Conservation (phyloP, 805 yeast species). For the Sugiyamaella americana region DNA sequence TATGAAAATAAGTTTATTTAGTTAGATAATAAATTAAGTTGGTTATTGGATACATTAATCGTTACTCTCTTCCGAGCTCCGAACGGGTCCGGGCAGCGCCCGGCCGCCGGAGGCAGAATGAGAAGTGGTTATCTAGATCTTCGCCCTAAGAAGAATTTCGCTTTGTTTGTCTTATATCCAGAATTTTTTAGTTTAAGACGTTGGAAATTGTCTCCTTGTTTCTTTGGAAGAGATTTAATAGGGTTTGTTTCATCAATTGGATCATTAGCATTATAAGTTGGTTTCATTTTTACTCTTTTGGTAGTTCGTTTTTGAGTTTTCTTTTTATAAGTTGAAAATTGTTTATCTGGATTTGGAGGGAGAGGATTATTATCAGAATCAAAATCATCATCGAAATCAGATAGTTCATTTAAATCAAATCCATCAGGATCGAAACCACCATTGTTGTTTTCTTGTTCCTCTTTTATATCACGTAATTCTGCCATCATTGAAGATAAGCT, state of each 20-base stretch:
- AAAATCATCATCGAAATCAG: conserved; percentile 20
- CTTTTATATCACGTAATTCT: conserved; percentile 36
- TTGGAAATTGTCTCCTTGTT: conserved; percentile 19
- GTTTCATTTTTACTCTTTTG: conserved; percentile 24
- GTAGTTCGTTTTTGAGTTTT: conserved; percentile 33
- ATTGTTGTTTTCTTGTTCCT: conserved; percentile 19
- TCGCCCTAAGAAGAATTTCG: conserved; percentile 5
- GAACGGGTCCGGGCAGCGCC: no score
- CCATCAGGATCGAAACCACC: conserved; percentile 18
- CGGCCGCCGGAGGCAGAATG: no score
- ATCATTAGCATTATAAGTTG: conserved; percentile 22
- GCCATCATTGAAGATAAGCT: conserved; percentile 43
- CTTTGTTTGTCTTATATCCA: conserved; percentile 17
- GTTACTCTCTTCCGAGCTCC: no score
- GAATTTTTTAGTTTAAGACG: conserved; percentile 20
- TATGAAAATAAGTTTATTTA: no score
- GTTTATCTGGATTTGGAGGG: not conserved
- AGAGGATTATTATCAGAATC: conserved; percentile 14
- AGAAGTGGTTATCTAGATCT: not conserved
- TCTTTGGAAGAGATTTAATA: conserved; percentile 2
- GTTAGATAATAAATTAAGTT: no score
- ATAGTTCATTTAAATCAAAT: conserved; percentile 17
- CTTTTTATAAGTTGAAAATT: conserved; percentile 28
- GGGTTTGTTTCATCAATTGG: not conserved
- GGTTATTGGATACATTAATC: no score